Evolutionary conservation across 225 moss, liverwort and hornwort species (phyloP).

Genomic region (Straminergon stramineum): DNA sequence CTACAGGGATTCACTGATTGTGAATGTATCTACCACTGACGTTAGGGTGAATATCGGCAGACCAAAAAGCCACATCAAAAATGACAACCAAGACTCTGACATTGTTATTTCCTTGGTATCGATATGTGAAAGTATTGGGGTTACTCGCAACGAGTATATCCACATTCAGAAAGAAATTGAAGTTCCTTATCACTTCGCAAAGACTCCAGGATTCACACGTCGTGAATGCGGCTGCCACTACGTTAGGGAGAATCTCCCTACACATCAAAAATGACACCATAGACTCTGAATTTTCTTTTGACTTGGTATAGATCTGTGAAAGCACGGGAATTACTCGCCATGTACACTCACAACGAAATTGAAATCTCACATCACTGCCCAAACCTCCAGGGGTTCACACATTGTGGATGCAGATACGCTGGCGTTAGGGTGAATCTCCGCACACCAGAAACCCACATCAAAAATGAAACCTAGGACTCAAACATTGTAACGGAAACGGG

Average conservation of each 20-base stretch:
- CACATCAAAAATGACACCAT: not conserved
- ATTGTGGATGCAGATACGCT: not conserved
- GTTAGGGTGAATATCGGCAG: not conserved
- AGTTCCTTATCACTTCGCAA: not conserved
- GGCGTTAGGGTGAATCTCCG: not conserved
- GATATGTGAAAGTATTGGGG: slow-evolving; percentile 6
- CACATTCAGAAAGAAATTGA: not conserved
- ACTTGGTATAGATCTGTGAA: slow-evolving; percentile 26
- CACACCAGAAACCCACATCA: not conserved
- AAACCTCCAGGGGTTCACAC: not conserved
- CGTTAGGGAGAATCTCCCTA: not conserved
- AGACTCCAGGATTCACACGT: not conserved
- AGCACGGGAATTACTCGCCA: not conserved
- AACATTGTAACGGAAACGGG: not conserved
- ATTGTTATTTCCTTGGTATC: not conserved
- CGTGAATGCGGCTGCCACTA: not conserved
- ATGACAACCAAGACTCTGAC: not conserved
- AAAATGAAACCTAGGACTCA: not conserved
- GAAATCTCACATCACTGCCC: not conserved
- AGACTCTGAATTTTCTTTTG: not conserved
- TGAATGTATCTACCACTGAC: not conserved
- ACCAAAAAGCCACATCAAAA: not conserved
- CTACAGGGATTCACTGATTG: not conserved
- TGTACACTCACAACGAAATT: not conserved
- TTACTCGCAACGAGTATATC: not conserved